phyloP scores from a whole-genome alignment of 2,329 filamentous ascomycete genomes.

The Hirsutella minnesotensis region DNA sequence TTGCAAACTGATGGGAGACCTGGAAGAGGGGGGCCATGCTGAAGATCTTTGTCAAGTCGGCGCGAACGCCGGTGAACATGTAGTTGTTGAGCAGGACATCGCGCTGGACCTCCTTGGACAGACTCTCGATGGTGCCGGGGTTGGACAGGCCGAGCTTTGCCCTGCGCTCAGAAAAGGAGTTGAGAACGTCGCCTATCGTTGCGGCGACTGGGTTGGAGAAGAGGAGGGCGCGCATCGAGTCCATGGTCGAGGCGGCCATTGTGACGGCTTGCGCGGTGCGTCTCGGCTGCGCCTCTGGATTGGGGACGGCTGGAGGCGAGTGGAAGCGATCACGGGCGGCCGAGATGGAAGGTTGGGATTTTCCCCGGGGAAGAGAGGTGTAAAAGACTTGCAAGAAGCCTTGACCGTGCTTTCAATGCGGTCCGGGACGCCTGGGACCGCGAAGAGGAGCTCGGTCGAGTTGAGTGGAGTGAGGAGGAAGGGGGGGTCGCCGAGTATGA shows the following conservation, averaged over 20 bases:
- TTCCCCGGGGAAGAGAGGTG: conserved; percentile 2
- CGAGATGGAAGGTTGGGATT: neutral
- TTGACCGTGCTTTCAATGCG: neutral
- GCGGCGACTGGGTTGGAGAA: conserved; percentile 61
- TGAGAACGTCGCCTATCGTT: conserved; percentile 65
- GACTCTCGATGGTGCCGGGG: conserved; percentile 82
- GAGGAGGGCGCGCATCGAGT: conserved; percentile 50
- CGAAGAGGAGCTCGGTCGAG: conserved; percentile 17
- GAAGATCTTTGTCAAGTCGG: conserved; percentile 93
- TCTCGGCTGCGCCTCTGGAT: conserved; percentile 13
- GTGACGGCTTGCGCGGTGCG: conserved; percentile 15
- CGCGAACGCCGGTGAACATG: conserved; percentile 92
- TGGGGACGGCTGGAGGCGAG: neutral
- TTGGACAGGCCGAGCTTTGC: conserved; percentile 81
- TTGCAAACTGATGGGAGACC: conserved; percentile 90
- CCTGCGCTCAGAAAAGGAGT: conserved; percentile 73
- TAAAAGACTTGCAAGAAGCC: conserved; percentile 11
- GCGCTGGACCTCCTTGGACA: conserved; percentile 85
- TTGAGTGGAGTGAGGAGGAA: conserved; percentile 8
- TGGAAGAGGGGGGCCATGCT: conserved; percentile 91
- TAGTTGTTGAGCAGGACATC: conserved; percentile 94
- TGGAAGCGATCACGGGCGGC: neutral
- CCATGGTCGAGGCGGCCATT: conserved; percentile 39
- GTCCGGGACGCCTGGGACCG: conserved; percentile 14
- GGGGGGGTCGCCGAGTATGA: conserved; percentile 12